A percentile compares a stretch with the other conserved stretches of the same genome.
These are phyloP conservation scores for Coemansia sp. DNA, from an alignment of 192 early-diverging fungal genomes.

Conservation along the genomic window DNA sequence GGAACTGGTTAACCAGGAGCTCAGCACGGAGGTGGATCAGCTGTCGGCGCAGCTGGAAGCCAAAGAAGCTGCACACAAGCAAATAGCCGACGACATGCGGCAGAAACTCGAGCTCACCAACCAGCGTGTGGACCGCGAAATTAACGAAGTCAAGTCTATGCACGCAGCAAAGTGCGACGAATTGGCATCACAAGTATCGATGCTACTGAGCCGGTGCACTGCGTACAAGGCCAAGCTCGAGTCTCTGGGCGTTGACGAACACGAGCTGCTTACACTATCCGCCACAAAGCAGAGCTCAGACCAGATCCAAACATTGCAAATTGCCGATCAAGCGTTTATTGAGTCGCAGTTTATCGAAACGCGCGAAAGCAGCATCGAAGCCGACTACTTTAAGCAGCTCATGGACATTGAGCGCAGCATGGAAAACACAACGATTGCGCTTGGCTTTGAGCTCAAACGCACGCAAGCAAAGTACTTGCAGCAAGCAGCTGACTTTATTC, in stretches of 20 bases:
- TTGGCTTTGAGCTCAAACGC: constrained; percentile 54
- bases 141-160: constrained; percentile 41
- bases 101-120: constrained; percentile 21
- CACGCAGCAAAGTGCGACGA: constrained; percentile 49
- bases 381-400: constrained; percentile 47
- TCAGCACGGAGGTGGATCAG: constrained; percentile 37
- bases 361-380: constrained; percentile 49
- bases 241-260: constrained; percentile 21
- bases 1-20: constrained; percentile 47
- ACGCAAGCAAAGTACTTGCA: constrained; percentile 52
- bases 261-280: constrained; percentile 33
- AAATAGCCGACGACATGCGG: constrained; percentile 29
- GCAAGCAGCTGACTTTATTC: constrained; percentile 53
- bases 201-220: constrained; percentile 29
- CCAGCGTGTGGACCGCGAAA: constrained; percentile 36
- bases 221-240: constrained; percentile 24
- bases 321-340: constrained; percentile 49
- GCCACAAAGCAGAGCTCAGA: not conserved
- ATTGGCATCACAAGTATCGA: constrained; percentile 31
- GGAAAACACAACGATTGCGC: constrained; percentile 54
- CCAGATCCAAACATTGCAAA: constrained; percentile 5
- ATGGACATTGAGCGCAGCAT: constrained; percentile 55
- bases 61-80: constrained; percentile 21
- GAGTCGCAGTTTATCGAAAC: constrained; percentile 53
- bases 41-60: constrained; percentile 17